phyloP scores from a whole-genome alignment of 1,284 basidiomycete species.

The Cryptococcus sp. region DNA sequence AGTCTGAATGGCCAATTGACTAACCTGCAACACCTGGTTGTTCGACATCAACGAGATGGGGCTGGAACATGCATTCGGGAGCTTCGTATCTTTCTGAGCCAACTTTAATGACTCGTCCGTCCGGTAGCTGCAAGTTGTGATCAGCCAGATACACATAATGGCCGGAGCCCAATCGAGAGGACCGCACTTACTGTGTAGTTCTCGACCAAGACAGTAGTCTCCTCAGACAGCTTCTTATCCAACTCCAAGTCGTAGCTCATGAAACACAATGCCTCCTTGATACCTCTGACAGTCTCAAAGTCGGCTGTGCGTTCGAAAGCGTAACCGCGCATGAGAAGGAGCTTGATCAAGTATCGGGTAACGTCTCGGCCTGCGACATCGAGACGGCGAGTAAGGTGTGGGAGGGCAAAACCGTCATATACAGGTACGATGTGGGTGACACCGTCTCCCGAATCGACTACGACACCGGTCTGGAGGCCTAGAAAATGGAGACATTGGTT shows the following conservation, averaged over 20 bases:
- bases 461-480: constrained; percentile 97
- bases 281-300: constrained; percentile 97
- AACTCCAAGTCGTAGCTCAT: constrained; percentile 95
- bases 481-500: constrained; percentile 6
- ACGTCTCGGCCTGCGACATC: constrained; percentile 98
- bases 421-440: constrained; percentile 99
- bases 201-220: constrained; percentile 95
- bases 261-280: constrained; percentile 99
- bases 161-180: no score
- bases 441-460: constrained; percentile 98
- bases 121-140: constrained; percentile 69
- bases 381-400: constrained; percentile 88
- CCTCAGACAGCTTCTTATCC: constrained; percentile 90
- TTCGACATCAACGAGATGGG: constrained; percentile 94
- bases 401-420: constrained; percentile 93
- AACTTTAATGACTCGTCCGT: constrained; percentile 95
- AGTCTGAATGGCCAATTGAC: constrained; percentile 15
- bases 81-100: constrained; percentile 99
- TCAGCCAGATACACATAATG: not conserved
- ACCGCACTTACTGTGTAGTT: constrained; percentile 75
- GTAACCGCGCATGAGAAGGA: constrained; percentile 96
- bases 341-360: constrained; percentile 97
- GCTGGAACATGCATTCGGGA: constrained; percentile 99
- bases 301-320: constrained; percentile 99
- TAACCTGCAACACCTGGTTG: constrained; percentile 91